Base-by-base conservation (phyloP, 106 monocot species). In the Phalaenopsis equestris region DNA sequence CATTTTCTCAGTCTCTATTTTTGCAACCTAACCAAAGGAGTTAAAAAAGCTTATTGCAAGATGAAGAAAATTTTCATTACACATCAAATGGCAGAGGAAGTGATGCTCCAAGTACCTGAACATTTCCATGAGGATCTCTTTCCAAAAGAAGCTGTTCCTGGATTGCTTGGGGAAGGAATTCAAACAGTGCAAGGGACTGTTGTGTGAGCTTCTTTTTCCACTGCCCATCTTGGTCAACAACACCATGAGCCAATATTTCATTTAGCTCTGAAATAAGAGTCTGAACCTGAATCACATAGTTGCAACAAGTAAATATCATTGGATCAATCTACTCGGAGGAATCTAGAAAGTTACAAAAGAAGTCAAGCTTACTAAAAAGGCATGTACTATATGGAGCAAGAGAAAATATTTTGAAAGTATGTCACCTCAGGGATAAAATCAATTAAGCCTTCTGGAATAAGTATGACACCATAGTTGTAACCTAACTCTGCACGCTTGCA, bases 91-190 rank as follows among this genome's bases (percentile, higher is more conserved):
- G 37, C 1, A 4, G 10, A 74, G 43, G 74, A 30, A 56, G 37
- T 23, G 24, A 17, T 36, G 19, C 24, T 83, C 6, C 47, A 45
- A 73, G 3, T 81, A 88, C 97, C 92, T 97, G 97, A 47, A 97
- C 97, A 83, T 97, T 97, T 48, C 97, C 97, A 84, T 94, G 97
- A 15, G 97, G 97, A 81, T 97, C 97, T 86, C 97, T 97, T 84
- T 97, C 94, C 82, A 97, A 80, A 56, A 97, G 24, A 55, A 97
- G 84, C 55, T 97, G 97, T 57, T 97, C 97, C 81, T 97, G 97
- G 67, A 97, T 97, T 75, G 94, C 84, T 77, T 92, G 86, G 15
- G 97, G 97, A 30, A 97, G 82, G 78, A 97, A 89, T 21, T 97
- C 94, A 83, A 97, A 97, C 19, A 97, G 86, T 74, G 73, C 15